These are phyloP conservation scores for Candida tibetensis DNA, from an alignment of 805 yeast species.

Conservation along the genomic window DNA sequence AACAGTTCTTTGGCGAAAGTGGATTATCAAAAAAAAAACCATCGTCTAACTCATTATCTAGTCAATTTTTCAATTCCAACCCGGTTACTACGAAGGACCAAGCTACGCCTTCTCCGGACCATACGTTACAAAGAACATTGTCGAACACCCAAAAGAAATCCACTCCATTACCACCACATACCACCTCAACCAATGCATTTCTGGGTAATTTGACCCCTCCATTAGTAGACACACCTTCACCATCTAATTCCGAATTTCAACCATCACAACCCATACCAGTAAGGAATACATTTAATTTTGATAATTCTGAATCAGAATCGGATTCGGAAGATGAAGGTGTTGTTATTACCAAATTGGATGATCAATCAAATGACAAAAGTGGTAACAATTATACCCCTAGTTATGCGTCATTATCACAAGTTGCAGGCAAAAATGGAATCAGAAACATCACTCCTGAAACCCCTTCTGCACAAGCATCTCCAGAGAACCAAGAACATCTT, in stretches of 20 bases:
- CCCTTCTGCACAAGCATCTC: constrained; percentile 2
- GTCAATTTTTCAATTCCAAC: background rate
- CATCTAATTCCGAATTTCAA: background rate
- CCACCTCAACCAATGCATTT: constrained; percentile 42
- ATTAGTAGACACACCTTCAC: constrained; percentile 4
- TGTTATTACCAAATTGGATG: constrained; percentile 7
- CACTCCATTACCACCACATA: constrained; percentile 42
- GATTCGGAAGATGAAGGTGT: constrained; percentile 24
- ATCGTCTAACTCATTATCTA: background rate
- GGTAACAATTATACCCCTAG: constrained; percentile 22
- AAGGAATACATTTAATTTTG: constrained; percentile 35
- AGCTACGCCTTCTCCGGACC: constrained; percentile 4
- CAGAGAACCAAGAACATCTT: background rate
- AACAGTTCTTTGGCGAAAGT: constrained; percentile 18
- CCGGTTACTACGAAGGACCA: constrained; percentile 1
- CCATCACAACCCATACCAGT: constrained; percentile 1
- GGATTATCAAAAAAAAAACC: background rate
- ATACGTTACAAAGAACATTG: constrained; percentile 4
- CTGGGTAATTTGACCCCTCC: constrained; percentile 30
- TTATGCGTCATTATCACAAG: constrained; percentile 48
- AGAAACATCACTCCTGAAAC: constrained; percentile 27
- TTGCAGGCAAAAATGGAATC: constrained; percentile 46
- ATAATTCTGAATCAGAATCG: constrained; percentile 29
- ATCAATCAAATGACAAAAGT: background rate
- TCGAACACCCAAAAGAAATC: constrained; percentile 30